These are phyloP conservation scores for Microcyclospora pomicola DNA, from an alignment of 2,329 filamentous ascomycete species.

Conservation along the genomic window DNA sequence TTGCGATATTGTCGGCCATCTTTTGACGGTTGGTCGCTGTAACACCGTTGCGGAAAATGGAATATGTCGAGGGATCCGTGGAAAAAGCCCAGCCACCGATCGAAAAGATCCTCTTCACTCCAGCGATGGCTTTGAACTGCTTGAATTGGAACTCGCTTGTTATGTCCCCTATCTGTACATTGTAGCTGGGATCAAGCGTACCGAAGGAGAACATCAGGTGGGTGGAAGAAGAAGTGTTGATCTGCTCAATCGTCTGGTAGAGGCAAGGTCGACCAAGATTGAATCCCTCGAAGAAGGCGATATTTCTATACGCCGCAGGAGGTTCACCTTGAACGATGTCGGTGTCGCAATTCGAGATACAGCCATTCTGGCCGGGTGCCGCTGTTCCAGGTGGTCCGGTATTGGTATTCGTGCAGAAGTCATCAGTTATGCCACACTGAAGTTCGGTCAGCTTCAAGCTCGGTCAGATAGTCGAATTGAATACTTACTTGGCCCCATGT, in stretches of 20 bases:
- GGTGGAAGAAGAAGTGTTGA: constrained; percentile 7
- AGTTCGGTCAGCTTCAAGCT: neutral
- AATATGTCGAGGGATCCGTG: constrained; percentile 24
- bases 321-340: constrained; percentile 19
- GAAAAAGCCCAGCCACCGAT: constrained; percentile 34
- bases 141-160: constrained; percentile 17
- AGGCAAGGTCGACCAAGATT: constrained; percentile 21
- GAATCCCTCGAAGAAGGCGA: constrained; percentile 24
- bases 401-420: constrained; percentile 30
- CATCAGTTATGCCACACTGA: constrained; percentile 30
- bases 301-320: constrained; percentile 6
- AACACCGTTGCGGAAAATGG: constrained; percentile 27
- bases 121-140: constrained; percentile 18
- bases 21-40: constrained; percentile 24
- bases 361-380: constrained; percentile 19
- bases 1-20: constrained; percentile 13
- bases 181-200: constrained; percentile 20
- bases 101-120: constrained; percentile 26
- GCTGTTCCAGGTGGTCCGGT: constrained; percentile 19
- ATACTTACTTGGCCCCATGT: neutral
- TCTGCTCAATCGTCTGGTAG: constrained; percentile 11
- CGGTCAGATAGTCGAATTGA: neutral
- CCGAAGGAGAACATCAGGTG: constrained; percentile 25
- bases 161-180: constrained; percentile 8
- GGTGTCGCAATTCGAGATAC: constrained; percentile 30